Conservation (phyloP, 345 rosid genomes). For the Microcos paniculata region DNA sequence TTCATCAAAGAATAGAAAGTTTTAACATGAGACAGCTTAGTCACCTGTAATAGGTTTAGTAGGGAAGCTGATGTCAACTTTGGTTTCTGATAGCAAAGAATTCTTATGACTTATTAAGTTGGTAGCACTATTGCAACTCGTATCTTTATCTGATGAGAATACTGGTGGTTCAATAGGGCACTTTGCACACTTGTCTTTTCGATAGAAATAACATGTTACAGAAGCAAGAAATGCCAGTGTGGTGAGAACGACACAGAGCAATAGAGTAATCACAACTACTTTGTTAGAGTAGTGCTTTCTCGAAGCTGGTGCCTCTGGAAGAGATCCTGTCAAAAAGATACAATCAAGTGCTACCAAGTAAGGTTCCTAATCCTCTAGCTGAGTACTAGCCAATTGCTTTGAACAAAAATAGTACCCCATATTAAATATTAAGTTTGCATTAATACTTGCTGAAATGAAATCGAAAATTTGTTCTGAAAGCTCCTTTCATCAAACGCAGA, state of each 20-base stretch:
- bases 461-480: background rate
- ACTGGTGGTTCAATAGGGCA: slow-evolving; percentile 39
- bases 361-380: slow-evolving; percentile 16
- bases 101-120: slow-evolving; percentile 62
- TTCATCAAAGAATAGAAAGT: slow-evolving; percentile 1
- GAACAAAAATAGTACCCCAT: background rate
- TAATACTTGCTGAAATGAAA: background rate
- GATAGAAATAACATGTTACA: slow-evolving; percentile 48
- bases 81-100: slow-evolving; percentile 44
- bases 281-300: slow-evolving; percentile 51
- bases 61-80: slow-evolving; percentile 37
- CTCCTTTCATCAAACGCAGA: background rate
- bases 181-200: slow-evolving; percentile 47
- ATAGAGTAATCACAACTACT: slow-evolving; percentile 50
- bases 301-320: slow-evolving; percentile 30
- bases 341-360: slow-evolving; percentile 17
- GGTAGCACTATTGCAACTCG: slow-evolving; percentile 75
- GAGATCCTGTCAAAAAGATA: slow-evolving; percentile 48
- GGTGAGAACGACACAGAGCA: slow-evolving; percentile 60
- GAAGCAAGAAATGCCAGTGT: slow-evolving; percentile 72
- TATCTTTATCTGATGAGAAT: slow-evolving; percentile 65
- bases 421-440: background rate
- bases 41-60: slow-evolving; percentile 42
- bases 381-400: background rate
- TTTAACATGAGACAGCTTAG: background rate